Evolutionary conservation across 371 early-diverging fungal species (phyloP), one percentile per base, ranked within the genome.

Genomic region (Mortierella sp.): DNA sequence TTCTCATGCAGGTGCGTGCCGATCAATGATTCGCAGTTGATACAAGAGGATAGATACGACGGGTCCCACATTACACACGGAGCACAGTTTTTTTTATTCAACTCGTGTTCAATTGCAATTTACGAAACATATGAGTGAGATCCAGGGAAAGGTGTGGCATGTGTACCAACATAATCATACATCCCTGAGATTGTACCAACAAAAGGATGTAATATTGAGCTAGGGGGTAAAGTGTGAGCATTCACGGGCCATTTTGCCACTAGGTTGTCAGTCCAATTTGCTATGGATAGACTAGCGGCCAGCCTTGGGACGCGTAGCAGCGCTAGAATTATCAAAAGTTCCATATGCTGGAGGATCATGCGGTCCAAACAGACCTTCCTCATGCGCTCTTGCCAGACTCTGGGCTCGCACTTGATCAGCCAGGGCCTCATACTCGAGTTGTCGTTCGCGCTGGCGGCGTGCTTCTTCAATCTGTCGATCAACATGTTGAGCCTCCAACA

Each of bases 331-430:
- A 47, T 70, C 71, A 39, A 72, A 72, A 8, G 75, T 72, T 18
- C 75, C 75, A 58, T 79, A 79, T 26, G 80, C 66, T 20, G 80
- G 80, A 20, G 75, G 80, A 39, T 79, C 78, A 24, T 64, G 62
- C 8, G 64, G 40, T 22, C 72, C 63, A 20, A 68, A 12, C 35
- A 78, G 47, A 5, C 78, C 80, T 49, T 68, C 75, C 45, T 79
- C 71, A 3, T 70, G 68, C 20, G 75, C 80, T 55, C 74, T 66
- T 39, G 75, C 80, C 28, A 70, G 35, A 1, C 75, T 66, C 45
- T 79, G 65, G 22, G 68, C 68, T 24, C 80, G 71, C 8, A 81
- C 73, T 45, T 76, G 76, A 0, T 51, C 61, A 5, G 83, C 77
- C 57, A 81, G 32, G 5, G 67, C 60, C 22, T 59, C 64, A 51